Evolutionary conservation across 192 early-diverging fungal genomes (phyloP).

Genomic region (Backusella australiensis): DNA sequence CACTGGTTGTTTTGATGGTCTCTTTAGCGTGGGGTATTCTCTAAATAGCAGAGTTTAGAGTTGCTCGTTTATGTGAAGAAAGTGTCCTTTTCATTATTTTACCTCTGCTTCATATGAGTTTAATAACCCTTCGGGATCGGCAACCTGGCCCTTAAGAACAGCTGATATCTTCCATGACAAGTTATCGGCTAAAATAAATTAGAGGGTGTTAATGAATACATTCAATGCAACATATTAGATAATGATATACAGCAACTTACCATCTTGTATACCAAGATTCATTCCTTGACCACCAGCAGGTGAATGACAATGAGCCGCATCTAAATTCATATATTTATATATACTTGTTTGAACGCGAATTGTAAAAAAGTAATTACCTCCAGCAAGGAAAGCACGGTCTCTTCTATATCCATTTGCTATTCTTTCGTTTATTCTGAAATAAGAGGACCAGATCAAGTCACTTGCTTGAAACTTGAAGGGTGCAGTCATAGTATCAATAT

Average conservation of each 20-base stretch:
- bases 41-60: neutral
- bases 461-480: neutral
- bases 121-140: slow-evolving; percentile 27
- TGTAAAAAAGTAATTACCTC: slow-evolving; percentile 19
- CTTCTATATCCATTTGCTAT: slow-evolving; percentile 33
- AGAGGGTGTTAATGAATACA: neutral
- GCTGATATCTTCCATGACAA: slow-evolving; percentile 50
- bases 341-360: neutral
- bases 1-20: slow-evolving; percentile 10
- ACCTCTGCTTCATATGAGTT: slow-evolving; percentile 41
- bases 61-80: neutral
- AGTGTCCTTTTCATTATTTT: neutral
- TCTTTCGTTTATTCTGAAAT: slow-evolving; percentile 36
- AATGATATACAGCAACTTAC: slow-evolving; percentile 2
- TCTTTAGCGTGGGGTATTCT: neutral
- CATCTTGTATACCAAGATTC: slow-evolving; percentile 47
- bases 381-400: slow-evolving; percentile 25
- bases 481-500: neutral
- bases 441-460: slow-evolving; percentile 20
- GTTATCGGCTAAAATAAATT: slow-evolving; percentile 32
- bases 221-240: neutral
- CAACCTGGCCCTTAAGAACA: slow-evolving; percentile 29
- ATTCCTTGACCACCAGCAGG: slow-evolving; percentile 42
- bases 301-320: slow-evolving; percentile 40
- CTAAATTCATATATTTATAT: slow-evolving; percentile 9